Base-by-base conservation (phyloP, 2,329 filamentous ascomycete genomes). In the Beauveria caledonica region DNA sequence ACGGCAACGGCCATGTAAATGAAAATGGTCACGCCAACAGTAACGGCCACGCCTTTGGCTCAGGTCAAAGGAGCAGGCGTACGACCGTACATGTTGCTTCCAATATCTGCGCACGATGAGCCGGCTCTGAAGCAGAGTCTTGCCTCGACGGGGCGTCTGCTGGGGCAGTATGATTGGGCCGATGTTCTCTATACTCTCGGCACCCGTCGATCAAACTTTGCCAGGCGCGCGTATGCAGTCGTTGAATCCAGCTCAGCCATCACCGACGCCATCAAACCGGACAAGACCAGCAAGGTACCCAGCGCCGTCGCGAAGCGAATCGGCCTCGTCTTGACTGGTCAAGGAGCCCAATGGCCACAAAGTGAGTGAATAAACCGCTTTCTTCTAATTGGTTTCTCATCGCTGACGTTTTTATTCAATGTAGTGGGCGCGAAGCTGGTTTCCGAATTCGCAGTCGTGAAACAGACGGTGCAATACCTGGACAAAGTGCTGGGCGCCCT, bases 291-390 rank as follows among this genome's bases (percentile, higher is more conserved):
- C 21, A 39, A 23, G 29, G 50, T 33, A 8, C 50, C 27, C 17
- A 39, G 50, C n/a, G 15, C 27, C 11, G 33, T 23, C 7, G 33
- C 27, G 19, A 36, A 39, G 27, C n/a, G 42, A 15, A 23, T 55
- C 45, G 52, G 51, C 21, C 69, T 71, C 42, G 63, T 66, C 27
- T 66, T 73, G 61, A 72, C 70, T 10, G 70, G 70, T 10, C 71
- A 72, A 59, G 71, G 71, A 15, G 71, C 68, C 4, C 68, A 70
- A 60, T 69, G 66, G 67, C 40, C 56, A 39, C 65, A 56, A 45
- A 69, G 39, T 72, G 69, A 70, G 71, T 10, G 9, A 9, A 29
- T 9, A 29, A 10, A n/a, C n/a, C n/a, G 9, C 27, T 29, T 9
- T 9, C 42, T 63, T 64, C 6, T 66, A 70, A 63, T 66, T 71